These are phyloP conservation scores for Calonectria pseudoreteaudii DNA, from an alignment of 2,329 filamentous ascomycete genomes.

Conservation along the genomic window DNA sequence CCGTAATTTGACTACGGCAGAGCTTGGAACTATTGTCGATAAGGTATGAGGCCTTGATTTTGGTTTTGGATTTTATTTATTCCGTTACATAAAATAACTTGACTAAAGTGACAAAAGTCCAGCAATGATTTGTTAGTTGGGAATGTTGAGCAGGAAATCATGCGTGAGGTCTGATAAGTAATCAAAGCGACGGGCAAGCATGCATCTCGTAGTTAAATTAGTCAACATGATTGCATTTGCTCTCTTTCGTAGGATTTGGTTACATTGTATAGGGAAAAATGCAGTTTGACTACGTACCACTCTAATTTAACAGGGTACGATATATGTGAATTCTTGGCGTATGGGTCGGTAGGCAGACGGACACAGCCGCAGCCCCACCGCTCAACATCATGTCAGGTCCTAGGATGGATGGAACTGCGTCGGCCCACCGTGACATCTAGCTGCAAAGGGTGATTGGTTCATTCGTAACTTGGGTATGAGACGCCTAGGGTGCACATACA, in stretches of 20 bases:
- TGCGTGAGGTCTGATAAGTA: background rate
- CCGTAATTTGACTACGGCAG: constrained; percentile 3
- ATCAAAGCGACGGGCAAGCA: background rate
- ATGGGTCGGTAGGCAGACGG: background rate
- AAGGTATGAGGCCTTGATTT: background rate
- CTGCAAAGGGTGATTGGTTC: background rate
- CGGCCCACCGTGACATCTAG: background rate
- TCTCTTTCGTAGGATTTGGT: background rate
- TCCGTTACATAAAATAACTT: background rate
- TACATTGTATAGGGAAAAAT: background rate
- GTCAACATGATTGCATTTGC: background rate
- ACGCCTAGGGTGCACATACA: background rate
- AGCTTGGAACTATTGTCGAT: background rate
- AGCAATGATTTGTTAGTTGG: background rate
- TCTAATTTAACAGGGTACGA: background rate
- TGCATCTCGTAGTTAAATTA: too few relatives aligned
- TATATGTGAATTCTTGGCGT: background rate
- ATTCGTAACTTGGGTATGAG: background rate
- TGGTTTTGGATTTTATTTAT: background rate
- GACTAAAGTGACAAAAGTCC: background rate
- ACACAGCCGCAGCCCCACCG: background rate
- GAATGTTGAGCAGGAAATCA: background rate
- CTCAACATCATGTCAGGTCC: background rate
- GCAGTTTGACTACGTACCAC: background rate
- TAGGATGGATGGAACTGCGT: background rate